Base-by-base conservation (phyloP, 305 asterid species). In the Solanum hybrid region DNA sequence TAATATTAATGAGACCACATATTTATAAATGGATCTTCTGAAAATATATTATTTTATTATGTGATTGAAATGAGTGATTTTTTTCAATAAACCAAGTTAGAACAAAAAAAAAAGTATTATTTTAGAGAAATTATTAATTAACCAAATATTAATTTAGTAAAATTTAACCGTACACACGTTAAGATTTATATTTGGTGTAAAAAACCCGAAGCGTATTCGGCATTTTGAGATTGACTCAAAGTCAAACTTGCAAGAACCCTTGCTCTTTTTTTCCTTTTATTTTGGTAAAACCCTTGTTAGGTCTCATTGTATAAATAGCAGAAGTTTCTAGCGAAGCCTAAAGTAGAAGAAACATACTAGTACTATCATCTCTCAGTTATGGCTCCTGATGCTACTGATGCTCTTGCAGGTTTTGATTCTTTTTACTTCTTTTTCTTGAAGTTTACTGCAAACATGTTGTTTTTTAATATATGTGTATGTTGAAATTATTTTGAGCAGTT, bases 341-440 rank as follows among this genome's bases (percentile, higher is more conserved):
- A 31, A 32, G 14, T 32, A 76, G 80, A 17, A 31, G 69, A 56
- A 17, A 56, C 8, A 51, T 51, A 51, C 64, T 45, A 15, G 9
- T 15, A 27, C 60, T 24, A 29, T 24, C 34, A 5, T 36, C 75
- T 32, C 56, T 35, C 88, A n/a, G 72, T 87, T 84, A 88, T 45
- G 86, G 91, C 95, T 89, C 89, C 94, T 69, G 97, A 96, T 92
- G 98, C 98, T 90, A 91, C 98, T 78, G 95, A 92, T 88, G 99
- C 99, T 91, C 98, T 96, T 26, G 99, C 98, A 93, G 99, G 99
- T 96, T 87, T 77, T 72, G 14, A 77, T 72, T 69, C 15, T 45
- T 31, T 1, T 8, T 13, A 36, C 19, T 15, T 12, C 72, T 64
- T 22, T 60, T 17, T 40, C 40, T 32, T 22, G 24, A 60, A 13